Evolutionary conservation across 306 rosid genomes (phyloP), one percentile per base, ranked within the genome.

Genomic region (Heteromeles arbutifolia): DNA sequence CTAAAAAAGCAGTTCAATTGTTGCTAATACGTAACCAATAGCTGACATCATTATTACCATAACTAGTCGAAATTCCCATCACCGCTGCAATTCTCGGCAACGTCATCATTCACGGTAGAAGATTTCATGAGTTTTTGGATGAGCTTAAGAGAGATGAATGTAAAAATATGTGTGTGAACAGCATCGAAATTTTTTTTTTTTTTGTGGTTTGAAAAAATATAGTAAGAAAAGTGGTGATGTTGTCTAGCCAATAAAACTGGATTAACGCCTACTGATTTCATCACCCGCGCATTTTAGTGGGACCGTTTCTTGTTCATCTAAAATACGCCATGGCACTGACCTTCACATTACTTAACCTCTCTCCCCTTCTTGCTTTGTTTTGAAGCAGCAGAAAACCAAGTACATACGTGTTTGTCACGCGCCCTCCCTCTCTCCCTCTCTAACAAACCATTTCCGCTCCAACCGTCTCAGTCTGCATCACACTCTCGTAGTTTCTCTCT

Each of bases 361-460:
- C 41, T 7, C 0, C 2, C 41, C 41, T 37, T 34, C 21, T 63
- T 22, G 19, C 62, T 48, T 34, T 24, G 28, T n/a, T 4, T 17
- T 1, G 64, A 29, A 69, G 45, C 22, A 44, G 21, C 50, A 14
- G 4, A n/a, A 17, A 57, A 77, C 48, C 17, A 29, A 69, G 24
- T 11, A 5, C 13, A 34, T 43, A 8, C 72, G 76, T 37, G 58
- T 26, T 1, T 11, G 2, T 39, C 73, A 78, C 77, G 77, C 45
- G 72, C 72, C 31, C 34, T 45, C 57, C 4, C 3, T 26, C 24
- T 28, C 39, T 37, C 79, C 19, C 41, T 21, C 50, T 15, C 39
- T 5, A 58, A 73, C 56, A 59, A 17, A 45, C 76, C 77, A 52
- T 71, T 53, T 63, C 69, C 67, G 43, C 65, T 31, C 65, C 58